Conservation (phyloP, 2,329 filamentous ascomycete genomes). For the Ophiostoma himal-ulmi region DNA sequence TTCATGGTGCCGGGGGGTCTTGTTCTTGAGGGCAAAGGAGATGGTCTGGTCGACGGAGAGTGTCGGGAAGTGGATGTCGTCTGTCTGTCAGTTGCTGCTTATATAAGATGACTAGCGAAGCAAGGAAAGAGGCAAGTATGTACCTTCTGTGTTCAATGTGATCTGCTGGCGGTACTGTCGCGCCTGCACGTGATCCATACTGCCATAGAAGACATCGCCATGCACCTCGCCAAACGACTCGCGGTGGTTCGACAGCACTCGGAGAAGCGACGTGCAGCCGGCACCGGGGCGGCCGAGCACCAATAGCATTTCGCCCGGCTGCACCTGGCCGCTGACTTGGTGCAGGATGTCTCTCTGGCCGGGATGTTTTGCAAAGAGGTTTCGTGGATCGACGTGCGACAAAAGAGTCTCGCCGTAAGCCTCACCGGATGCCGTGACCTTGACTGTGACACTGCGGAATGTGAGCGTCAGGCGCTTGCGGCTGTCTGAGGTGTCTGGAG, state of each 20-base stretch:
- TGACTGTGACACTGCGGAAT: constrained; percentile 22
- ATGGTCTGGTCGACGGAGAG: constrained; percentile 73
- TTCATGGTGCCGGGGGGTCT: constrained; percentile 59
- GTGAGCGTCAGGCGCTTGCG: constrained; percentile 24
- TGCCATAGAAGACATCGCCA: constrained; percentile 68
- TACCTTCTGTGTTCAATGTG: constrained; percentile 56
- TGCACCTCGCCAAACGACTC: constrained; percentile 81
- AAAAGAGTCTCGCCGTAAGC: constrained; percentile 24
- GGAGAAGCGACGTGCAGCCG: constrained; percentile 80
- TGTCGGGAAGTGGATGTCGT: constrained; percentile 80
- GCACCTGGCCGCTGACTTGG: constrained; percentile 61
- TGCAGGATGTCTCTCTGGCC: constrained; percentile 62
- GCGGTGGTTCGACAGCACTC: constrained; percentile 64
- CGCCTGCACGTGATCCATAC: constrained; percentile 44
- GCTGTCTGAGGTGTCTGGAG: too few species aligned
- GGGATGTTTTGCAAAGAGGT: constrained; percentile 30
- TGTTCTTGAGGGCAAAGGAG: constrained; percentile 67
- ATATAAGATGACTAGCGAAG: constrained; percentile 70
- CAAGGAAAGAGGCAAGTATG: background rate
- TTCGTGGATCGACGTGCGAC: constrained; percentile 22
- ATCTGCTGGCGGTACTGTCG: constrained; percentile 35
- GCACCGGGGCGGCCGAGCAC: constrained; percentile 65
- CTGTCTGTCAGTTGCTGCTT: constrained; percentile 65
- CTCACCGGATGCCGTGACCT: constrained; percentile 22
- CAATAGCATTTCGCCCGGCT: constrained; percentile 68